Evolutionary conservation across 345 rosid species (phyloP).

Genomic region (Punica granatum): DNA sequence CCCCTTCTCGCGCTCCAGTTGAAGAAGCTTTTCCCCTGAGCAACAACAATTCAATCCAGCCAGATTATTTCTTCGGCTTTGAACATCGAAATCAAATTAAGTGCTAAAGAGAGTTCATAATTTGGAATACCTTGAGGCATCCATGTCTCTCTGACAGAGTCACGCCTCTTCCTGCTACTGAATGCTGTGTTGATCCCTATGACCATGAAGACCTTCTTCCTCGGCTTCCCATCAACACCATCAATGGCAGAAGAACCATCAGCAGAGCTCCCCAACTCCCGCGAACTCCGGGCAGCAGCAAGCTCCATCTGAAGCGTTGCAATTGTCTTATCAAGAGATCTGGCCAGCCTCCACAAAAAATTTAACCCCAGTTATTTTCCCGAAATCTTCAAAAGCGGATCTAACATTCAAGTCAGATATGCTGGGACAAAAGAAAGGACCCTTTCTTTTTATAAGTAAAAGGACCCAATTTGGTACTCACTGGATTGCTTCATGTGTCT

Average conservation of each 20-base stretch:
- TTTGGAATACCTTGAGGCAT: constrained; percentile 81
- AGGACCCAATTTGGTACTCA: constrained; percentile 28
- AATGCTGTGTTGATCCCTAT: constrained; percentile 95
- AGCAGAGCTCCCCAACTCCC: constrained; percentile 28
- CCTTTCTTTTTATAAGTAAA: background rate
- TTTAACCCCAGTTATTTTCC: constrained; percentile 3
- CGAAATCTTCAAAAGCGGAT: background rate
- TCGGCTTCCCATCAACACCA: constrained; percentile 16
- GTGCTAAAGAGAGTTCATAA: background rate
- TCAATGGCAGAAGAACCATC: constrained; percentile 27
- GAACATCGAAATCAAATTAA: background rate
- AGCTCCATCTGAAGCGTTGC: constrained; percentile 63
- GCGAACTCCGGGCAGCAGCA: constrained; percentile 51
- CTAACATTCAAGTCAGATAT: background rate
- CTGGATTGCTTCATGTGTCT: constrained; percentile 78
- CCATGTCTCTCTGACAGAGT: constrained; percentile 94
- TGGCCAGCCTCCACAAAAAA: constrained; percentile 27
- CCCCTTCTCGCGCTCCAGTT: constrained; percentile 80
- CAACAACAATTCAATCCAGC: constrained; percentile 6
- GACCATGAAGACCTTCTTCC: constrained; percentile 74
- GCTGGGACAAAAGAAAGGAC: background rate
- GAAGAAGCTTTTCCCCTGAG: constrained; percentile 72
- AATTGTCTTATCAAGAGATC: constrained; percentile 77
- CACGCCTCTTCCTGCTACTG: constrained; percentile 96
- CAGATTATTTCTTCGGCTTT: background rate